These are phyloP conservation scores for Vanrija sp. DNA, from an alignment of 1,284 basidiomycete species.

Conservation along the genomic window DNA sequence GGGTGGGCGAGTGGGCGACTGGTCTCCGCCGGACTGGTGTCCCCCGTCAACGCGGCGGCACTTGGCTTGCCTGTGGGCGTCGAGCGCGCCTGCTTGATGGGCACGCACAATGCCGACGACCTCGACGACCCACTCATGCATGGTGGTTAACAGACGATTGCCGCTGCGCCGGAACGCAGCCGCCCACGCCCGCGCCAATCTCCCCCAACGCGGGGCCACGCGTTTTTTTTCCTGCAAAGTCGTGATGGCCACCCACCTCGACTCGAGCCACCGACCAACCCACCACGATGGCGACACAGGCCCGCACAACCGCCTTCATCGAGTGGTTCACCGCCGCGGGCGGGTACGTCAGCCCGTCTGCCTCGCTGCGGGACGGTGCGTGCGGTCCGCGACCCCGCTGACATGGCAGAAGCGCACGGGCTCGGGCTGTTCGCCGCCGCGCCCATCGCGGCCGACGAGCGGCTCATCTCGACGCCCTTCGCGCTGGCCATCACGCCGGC, in stretches of 20 bases:
- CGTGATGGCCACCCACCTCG: no score
- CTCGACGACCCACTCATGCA: no score
- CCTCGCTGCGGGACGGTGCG: conserved; percentile 39
- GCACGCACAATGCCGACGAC: no score
- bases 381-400: conserved; percentile 18
- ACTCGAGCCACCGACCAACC: not conserved
- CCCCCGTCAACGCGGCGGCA: no score
- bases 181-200: no score
- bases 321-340: conserved; percentile 6
- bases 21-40: no score
- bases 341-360: conserved; percentile 9
- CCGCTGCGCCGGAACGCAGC: no score
- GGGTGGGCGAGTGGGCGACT: no score
- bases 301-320: not conserved
- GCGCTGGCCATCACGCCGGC: conserved; percentile 64
- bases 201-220: not conserved
- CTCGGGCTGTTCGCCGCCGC: conserved; percentile 57
- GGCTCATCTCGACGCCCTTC: conserved; percentile 70
- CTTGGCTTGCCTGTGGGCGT: no score
- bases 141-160: no score
- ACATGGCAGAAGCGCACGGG: conserved; percentile 47
- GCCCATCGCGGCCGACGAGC: conserved; percentile 55
- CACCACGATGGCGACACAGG: not conserved
- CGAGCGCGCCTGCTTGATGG: no score
- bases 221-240: not conserved